Evolutionary conservation across 2,329 filamentous ascomycete genomes (phyloP).

Genomic region (Fusarium concolor): DNA sequence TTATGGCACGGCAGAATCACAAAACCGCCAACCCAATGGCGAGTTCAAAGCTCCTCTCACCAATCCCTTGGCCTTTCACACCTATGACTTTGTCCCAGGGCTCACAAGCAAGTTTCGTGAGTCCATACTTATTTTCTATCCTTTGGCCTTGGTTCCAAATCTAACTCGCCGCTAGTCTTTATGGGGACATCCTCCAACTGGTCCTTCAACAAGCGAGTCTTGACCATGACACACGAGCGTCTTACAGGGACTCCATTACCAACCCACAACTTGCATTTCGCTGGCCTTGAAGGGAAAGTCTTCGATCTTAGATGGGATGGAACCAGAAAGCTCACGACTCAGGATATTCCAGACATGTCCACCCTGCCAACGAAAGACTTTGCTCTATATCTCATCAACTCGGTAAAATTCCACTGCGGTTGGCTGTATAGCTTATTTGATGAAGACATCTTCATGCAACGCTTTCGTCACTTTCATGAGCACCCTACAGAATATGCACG

Average conservation of each 20-base stretch:
- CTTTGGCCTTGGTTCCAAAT: not conserved
- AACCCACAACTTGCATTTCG: constrained; percentile 26
- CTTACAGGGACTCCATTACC: constrained; percentile 28
- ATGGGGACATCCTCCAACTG: constrained; percentile 40
- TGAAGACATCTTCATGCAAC: constrained; percentile 35
- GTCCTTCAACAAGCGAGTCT: constrained; percentile 39
- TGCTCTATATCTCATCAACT: constrained; percentile 38
- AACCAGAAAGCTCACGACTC: not conserved
- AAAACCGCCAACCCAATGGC: not conserved
- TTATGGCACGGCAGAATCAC: not conserved
- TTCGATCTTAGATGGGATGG: constrained; percentile 35
- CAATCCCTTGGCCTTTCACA: constrained; percentile 37
- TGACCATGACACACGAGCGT: constrained; percentile 37
- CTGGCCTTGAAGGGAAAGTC: constrained; percentile 28
- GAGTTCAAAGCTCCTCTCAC: constrained; percentile 32
- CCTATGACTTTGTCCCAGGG: constrained; percentile 37
- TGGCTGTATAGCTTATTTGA: constrained; percentile 36
- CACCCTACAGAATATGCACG: constrained; percentile 1
- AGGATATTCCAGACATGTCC: constrained; percentile 10
- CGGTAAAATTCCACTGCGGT: constrained; percentile 38
- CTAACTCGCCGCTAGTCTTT: constrained; percentile 19
- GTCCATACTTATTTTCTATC: not conserved
- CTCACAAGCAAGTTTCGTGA: constrained; percentile 17
- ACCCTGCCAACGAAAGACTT: constrained; percentile 31
- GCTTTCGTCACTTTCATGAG: constrained; percentile 28